Conservation (phyloP, 495 filamentous ascomycete genomes). For the Pyrenopolyporus hunteri region DNA sequence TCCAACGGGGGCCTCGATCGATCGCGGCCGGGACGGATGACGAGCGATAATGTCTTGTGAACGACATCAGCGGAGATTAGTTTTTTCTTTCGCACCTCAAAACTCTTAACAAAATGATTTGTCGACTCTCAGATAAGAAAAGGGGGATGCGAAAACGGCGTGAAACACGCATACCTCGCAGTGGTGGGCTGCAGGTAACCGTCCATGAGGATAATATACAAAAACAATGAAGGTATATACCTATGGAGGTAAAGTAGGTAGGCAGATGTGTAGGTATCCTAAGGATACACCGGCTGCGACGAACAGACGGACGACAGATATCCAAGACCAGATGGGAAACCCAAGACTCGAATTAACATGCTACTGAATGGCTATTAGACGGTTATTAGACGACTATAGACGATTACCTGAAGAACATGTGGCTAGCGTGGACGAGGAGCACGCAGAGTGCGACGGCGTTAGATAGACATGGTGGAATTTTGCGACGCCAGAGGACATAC, state of each 20-base stretch:
- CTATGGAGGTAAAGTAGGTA: too few relatives aligned
- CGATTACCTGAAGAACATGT: constrained; percentile 21
- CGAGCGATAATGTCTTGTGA: constrained; percentile 32
- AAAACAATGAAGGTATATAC: too few relatives aligned
- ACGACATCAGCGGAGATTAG: constrained; percentile 26
- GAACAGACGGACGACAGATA: constrained; percentile 17
- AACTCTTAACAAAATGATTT: constrained; percentile 22
- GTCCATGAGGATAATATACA: constrained; percentile 24
- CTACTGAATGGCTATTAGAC: constrained; percentile 18
- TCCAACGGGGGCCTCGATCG: constrained; percentile 34
- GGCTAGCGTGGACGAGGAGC: constrained; percentile 18
- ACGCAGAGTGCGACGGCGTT: constrained; percentile 18
- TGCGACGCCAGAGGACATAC: constrained; percentile 22
- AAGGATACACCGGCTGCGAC: constrained; percentile 10
- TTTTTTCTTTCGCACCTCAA: constrained; percentile 10
- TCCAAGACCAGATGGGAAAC: constrained; percentile 12
- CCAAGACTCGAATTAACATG: constrained; percentile 17
- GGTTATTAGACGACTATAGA: constrained; percentile 20
- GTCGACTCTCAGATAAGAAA: constrained; percentile 9
- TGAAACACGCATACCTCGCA: constrained; percentile 38
- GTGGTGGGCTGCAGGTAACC: constrained; percentile 32
- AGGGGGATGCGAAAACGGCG: constrained; percentile 22
- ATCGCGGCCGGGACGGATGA: constrained; percentile 30
- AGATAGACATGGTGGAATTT: constrained; percentile 21
- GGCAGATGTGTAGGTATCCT: constrained; percentile 1